These are phyloP conservation scores for Tuber borchii DNA, from an alignment of 495 filamentous ascomycete genomes.

Conservation along the genomic window DNA sequence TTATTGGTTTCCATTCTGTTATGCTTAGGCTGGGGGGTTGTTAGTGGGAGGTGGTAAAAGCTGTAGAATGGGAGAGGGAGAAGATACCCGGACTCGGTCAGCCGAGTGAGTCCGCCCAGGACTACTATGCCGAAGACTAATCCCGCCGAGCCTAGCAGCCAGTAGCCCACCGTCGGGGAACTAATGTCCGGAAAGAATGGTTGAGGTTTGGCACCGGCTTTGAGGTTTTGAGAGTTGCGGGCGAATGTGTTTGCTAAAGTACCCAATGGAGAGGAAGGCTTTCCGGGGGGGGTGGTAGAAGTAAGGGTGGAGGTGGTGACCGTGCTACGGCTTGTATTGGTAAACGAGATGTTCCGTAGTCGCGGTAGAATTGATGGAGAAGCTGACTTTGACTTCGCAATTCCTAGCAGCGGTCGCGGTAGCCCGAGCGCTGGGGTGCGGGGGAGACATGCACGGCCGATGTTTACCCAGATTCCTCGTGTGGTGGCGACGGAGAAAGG, in stretches of 20 bases:
- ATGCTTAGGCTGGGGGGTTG: constrained; percentile 68
- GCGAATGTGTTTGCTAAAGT: constrained; percentile 31
- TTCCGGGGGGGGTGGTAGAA: neutral
- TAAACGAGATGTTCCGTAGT: constrained; percentile 27
- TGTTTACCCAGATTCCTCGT: neutral
- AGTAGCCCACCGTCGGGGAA: constrained; percentile 74
- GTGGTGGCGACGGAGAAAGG: neutral
- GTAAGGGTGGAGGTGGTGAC: constrained; percentile 1
- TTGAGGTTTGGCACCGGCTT: constrained; percentile 10
- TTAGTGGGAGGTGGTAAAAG: constrained; percentile 8
- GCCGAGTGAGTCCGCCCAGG: constrained; percentile 82
- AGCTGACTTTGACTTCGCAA: neutral
- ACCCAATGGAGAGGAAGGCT: constrained; percentile 26
- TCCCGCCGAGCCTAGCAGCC: constrained; percentile 81
- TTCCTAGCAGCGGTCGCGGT: neutral
- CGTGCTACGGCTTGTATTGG: constrained; percentile 12
- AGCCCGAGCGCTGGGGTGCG: neutral
- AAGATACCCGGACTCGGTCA: constrained; percentile 88
- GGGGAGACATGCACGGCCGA: neutral
- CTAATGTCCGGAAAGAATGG: constrained; percentile 64
- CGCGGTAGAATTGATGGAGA: neutral
- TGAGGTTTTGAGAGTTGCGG: constrained; percentile 17
- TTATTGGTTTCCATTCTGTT: constrained; percentile 98
- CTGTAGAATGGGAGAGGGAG: neutral
- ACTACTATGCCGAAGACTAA: constrained; percentile 95